Conservation (phyloP, 2,329 filamentous ascomycete genomes). For the Penicillium sp. region DNA sequence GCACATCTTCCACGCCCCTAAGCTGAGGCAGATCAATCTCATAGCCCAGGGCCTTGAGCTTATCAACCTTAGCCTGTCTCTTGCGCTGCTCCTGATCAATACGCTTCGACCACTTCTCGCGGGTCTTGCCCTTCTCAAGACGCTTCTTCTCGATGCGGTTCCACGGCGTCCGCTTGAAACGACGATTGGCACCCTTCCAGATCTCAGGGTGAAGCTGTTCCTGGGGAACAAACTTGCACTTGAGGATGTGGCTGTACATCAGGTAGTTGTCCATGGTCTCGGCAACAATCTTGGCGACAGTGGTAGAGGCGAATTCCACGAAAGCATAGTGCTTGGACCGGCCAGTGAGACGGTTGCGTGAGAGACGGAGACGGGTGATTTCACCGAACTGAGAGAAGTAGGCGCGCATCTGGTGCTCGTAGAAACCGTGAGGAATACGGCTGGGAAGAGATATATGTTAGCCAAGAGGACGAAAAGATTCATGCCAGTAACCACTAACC, state of each 20-base stretch:
- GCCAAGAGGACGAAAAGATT: conserved; percentile 7
- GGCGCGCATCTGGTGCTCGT: conserved; percentile 88
- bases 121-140: conserved; percentile 68
- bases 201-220: conserved; percentile 76
- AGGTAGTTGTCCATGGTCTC: conserved; percentile 98
- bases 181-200: conserved; percentile 85
- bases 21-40: conserved; percentile 72
- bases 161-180: conserved; percentile 84
- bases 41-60: conserved; percentile 78
- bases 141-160: conserved; percentile 78
- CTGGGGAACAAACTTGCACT: conserved; percentile 73
- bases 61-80: conserved; percentile 66
- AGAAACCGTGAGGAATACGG: conserved; percentile 92
- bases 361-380: conserved; percentile 74
- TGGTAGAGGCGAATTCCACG: conserved; percentile 74
- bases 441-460: conserved; percentile 36
- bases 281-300: conserved; percentile 86
- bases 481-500: conserved; percentile 47
- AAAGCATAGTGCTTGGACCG: conserved; percentile 92
- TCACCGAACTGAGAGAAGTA: conserved; percentile 94
- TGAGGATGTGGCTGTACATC: conserved; percentile 88
- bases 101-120: conserved; percentile 74
- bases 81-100: conserved; percentile 70
- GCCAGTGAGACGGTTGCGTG: conserved; percentile 88
- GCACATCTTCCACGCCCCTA: conserved; percentile 60